These are phyloP conservation scores for Penicillium fuscoglaucum DNA, from an alignment of 2,329 filamentous ascomycete species.

Conservation along the genomic window DNA sequence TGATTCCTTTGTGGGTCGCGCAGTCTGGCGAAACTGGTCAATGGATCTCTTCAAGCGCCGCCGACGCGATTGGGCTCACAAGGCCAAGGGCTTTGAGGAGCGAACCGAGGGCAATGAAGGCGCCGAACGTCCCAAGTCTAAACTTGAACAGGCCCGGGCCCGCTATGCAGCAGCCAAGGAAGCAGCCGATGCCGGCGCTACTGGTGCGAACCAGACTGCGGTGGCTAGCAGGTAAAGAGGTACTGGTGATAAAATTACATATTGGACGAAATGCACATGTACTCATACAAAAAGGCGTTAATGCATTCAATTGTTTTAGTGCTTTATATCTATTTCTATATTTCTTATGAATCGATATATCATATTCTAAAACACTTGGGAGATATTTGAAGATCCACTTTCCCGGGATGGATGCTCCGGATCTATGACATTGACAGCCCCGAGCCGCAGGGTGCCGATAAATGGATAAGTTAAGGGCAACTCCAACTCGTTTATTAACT, in stretches of 20 bases:
- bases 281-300: conserved; percentile 11
- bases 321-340: neutral
- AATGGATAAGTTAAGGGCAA: no score
- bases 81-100: conserved; percentile 55
- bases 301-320: neutral
- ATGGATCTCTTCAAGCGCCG: conserved; percentile 70
- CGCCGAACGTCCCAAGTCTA: conserved; percentile 47
- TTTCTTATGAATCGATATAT: neutral
- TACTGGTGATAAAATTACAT: neutral
- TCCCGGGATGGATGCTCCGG: no score
- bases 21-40: conserved; percentile 72
- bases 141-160: conserved; percentile 59
- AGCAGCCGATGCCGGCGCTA: conserved; percentile 15
- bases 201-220: conserved; percentile 9
- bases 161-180: conserved; percentile 54
- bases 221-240: conserved; percentile 3
- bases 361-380: neutral
- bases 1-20: conserved; percentile 65
- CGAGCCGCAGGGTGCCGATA: no score
- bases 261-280: conserved; percentile 6
- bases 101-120: conserved; percentile 22
- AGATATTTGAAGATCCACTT: neutral
- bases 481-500: no score
- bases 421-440: no score
- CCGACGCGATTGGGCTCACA: conserved; percentile 63